Base-by-base conservation (phyloP, 805 yeast genomes). In the Clavispora carvajalis region DNA sequence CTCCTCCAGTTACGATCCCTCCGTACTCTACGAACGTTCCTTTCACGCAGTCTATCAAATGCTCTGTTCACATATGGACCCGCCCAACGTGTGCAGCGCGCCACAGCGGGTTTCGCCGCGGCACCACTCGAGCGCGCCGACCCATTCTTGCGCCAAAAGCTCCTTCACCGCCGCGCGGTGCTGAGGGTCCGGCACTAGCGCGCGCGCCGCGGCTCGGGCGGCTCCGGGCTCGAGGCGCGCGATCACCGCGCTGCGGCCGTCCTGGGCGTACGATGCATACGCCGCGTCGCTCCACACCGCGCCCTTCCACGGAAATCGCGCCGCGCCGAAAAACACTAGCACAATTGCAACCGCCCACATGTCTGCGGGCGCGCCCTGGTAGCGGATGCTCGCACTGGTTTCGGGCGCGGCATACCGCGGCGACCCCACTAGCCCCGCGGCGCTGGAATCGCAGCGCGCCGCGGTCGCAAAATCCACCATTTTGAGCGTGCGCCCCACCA, bases 271-370 rank as follows among this genome's bases (percentile, higher is more conserved):
- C 26, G 39, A 40, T 9, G 25, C 40, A 34, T 29, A 69, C 5
- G 44, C 48, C 7, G 37, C 33, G 38, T 69, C 72, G 19, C 60
- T 52, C 16, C 49, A 46, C 21, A 52, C 52, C 0, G 82, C 79
- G 13, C 55, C 45, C 36, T 57, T 61, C 83, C 83, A 78, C 3
- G 79, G 79, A 30, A 64, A 67, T n/a, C 45, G 47, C 10, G 49
- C 40, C 18, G 53, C 48, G 11, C 55, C 10, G 18, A 73, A 35
- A 39, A 57, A 66, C 39, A 58, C 60, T 13, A 71, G 48, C 1
- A 75, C 54, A 3, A 74, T 60, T 2, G 77, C 81, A 15, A 74
- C 44, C 0, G 78, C 66, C 82, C 82, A 76, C 9, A 73, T 50
- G 46, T 76, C 80, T 9, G 65, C 60, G 17, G 55, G 53, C 34